Evolutionary conservation across 1,284 basidiomycete genomes (phyloP), one percentile per base, ranked within the genome.

Genomic region (Apiotrichum porosum): DNA sequence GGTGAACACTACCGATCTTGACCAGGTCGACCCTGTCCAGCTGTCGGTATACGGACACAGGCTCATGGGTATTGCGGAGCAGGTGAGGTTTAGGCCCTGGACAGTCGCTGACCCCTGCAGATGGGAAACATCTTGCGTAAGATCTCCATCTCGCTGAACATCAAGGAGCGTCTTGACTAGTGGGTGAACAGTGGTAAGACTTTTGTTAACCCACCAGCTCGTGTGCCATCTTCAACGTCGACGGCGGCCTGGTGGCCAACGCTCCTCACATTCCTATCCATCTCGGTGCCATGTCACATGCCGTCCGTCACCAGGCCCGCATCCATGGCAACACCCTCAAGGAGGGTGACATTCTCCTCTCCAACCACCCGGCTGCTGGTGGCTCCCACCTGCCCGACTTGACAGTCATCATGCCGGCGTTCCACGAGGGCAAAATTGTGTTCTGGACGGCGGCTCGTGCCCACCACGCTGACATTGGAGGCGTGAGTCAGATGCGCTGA

Each of bases 21-120:
- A 63, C 26, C 47, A 63, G 44, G 64, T 69, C 19, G 77, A 79
- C 52, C 76, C 77, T 1, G 74, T 79, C 47, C 65, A 78, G 47
- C 71, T 79, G 13, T 77, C 76, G 8, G 69, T 79, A 12, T 79
- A 78, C 57, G 76, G 76, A 26, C 76, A 78, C 57, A 67, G 78
- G 32, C 74, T 76, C 54, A 76, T 76, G 69, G 66, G 69, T 23
- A 72, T 76, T 35, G 75, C 75, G 6, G 74, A 79, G 59, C 73
- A 76, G 12, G 38, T 40, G 18, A 19, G 38, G 26, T 9, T 3
- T 8, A 12, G 37, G 5, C 15, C 6, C 4, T 26, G 9, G 6
- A 9, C 5, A 23, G 21, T 9, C 3, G 18, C 6, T 17, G 17
- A 3, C 22, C 15, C 9, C 13, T 17, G 21, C 32, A 53, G 48